Conservation (phyloP, 805 yeast genomes). For the Lipomyces starkeyi region DNA sequence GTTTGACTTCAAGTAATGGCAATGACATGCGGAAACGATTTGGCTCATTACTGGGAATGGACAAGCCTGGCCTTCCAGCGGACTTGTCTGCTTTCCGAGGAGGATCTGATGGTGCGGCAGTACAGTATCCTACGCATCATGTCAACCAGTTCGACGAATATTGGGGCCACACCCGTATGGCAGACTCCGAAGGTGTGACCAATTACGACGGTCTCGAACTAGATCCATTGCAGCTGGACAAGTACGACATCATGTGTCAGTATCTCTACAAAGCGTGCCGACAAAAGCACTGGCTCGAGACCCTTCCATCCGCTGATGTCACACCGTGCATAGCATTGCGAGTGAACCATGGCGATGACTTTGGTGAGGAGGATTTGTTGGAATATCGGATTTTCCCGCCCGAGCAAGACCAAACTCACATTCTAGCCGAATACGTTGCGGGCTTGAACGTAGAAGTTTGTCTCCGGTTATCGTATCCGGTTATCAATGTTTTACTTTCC, state of each 20-base stretch:
- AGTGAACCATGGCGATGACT: constrained; percentile 8
- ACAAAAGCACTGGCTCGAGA: constrained; percentile 30
- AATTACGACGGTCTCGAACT: neutral
- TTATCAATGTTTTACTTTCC: constrained; percentile 26
- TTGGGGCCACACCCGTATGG: neutral
- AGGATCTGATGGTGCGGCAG: neutral
- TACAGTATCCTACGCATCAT: neutral
- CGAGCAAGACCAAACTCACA: neutral
- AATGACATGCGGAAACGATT: neutral
- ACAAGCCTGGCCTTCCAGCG: neutral
- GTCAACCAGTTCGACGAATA: neutral
- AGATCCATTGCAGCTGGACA: constrained; percentile 18
- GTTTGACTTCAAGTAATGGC: neutral
- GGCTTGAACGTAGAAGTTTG: constrained; percentile 29
- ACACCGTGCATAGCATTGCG: constrained; percentile 22
- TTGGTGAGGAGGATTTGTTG: neutral
- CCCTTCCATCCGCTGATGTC: constrained; percentile 6
- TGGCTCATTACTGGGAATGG: neutral
- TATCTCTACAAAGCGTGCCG: constrained; percentile 23
- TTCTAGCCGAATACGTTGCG: constrained; percentile 17
- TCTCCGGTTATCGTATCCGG: constrained; percentile 22
- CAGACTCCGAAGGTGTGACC: neutral
- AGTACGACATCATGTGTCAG: constrained; percentile 31
- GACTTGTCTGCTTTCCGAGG: neutral
- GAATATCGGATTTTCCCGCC: constrained; percentile 25